Evolutionary conservation across 2,329 filamentous ascomycete genomes (phyloP), one percentile per base, ranked within the genome.

Genomic region (Penicillium crustosum): DNA sequence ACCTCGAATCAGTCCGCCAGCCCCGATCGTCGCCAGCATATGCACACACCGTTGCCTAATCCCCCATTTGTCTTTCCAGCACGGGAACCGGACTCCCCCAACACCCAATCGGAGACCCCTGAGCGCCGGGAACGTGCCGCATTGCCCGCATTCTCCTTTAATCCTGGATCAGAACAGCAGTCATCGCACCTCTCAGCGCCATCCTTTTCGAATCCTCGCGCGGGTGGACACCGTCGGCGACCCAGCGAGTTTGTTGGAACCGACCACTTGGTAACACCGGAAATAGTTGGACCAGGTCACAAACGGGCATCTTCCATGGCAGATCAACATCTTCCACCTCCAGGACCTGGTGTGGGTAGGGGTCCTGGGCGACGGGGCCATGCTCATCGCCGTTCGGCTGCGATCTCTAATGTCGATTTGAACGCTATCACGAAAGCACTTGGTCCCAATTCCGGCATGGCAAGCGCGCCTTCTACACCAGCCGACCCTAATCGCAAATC

Each of bases 171-270:
- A 15, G 51, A 61, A 38, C 39, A 50, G 27, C 60, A 73, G 27
- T 61, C 68, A 55, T 58, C 68, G 44, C 84, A 85, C 15, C 81
- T 84, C 0, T 74, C 82, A 17, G 83, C 83, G n/a, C 82, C 84
- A 1, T 73, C 43, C 4, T 35, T 53, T 29, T 36, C 78, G 7
- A 81, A 86, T 19, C 79, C 82, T 21, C 81, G 85, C 59, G 78
- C 83, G 25, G 77, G 78, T 33, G 86, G 87, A 23, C 89, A 92
- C 70, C 83, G 88, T 67, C 85, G 93, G 68, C 89, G 89, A 53
- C 89, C 87, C 29, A 96, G 92, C 71, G 92, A 96, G 72, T 92
- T 95, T 68, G 89, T 95, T 47, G 91, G 91, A 38, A 90, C 89
- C 8, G 74, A 76, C 57, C 78, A 67, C 63, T 74, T 66, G 77